A percentile compares a stretch with the other conserved stretches of the same genome.
phyloP scores from a whole-genome alignment of 2,329 filamentous ascomycete genomes.

The Fusarium haematococcum region DNA sequence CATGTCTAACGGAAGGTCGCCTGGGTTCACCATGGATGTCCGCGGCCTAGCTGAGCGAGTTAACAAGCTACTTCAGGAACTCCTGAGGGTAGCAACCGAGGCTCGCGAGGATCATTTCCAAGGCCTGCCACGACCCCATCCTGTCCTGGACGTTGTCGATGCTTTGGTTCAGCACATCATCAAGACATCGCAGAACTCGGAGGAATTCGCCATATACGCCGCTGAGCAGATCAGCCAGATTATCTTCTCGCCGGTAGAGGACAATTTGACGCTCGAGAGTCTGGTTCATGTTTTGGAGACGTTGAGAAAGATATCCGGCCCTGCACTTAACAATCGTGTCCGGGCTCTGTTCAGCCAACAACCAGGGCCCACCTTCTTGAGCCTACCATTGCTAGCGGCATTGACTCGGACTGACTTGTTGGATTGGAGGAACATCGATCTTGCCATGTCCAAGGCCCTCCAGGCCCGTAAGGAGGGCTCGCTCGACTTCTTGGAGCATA shows the following conservation, averaged over 20 bases:
- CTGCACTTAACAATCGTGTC: constrained; percentile 66
- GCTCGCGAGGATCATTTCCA: constrained; percentile 69
- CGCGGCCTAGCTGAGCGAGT: constrained; percentile 66
- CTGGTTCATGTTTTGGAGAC: constrained; percentile 72
- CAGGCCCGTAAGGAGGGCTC: constrained; percentile 77
- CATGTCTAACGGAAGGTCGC: constrained; percentile 64
- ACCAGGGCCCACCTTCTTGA: constrained; percentile 66
- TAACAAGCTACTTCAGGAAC: constrained; percentile 68
- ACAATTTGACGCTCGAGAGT: constrained; percentile 69
- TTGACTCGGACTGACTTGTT: constrained; percentile 70
- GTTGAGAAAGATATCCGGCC: constrained; percentile 69
- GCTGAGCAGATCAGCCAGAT: constrained; percentile 70
- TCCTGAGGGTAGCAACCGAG: constrained; percentile 65
- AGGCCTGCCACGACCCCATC: constrained; percentile 69
- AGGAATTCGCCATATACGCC: constrained; percentile 69
- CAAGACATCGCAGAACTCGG: constrained; percentile 70
- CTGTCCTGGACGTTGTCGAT: constrained; percentile 72
- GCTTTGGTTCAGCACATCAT: constrained; percentile 72
- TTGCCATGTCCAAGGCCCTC: constrained; percentile 79
- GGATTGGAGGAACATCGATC: constrained; percentile 75
- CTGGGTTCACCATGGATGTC: constrained; percentile 62
- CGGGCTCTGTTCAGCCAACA: constrained; percentile 68
- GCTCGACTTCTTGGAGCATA: constrained; percentile 81
- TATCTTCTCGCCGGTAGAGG: constrained; percentile 67
- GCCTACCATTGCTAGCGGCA: constrained; percentile 67